Evolutionary conservation across 176 grass and related monocot species (phyloP).

Genomic region (Themeda triandra): DNA sequence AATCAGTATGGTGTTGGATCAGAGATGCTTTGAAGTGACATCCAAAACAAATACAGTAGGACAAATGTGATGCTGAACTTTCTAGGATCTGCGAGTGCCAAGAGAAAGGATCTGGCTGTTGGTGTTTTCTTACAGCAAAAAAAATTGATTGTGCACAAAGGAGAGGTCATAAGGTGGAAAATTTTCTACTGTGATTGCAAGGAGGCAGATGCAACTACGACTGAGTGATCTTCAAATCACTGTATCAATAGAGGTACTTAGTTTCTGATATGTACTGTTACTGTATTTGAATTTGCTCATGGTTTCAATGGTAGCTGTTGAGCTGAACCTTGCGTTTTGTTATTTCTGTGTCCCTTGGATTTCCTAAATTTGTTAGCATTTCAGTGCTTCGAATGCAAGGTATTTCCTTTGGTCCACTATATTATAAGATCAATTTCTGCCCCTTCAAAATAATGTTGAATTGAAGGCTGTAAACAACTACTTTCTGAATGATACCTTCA

Average conservation of each 20-base stretch:
- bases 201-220: neutral
- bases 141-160: neutral
- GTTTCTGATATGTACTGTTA: constrained; percentile 3
- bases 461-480: neutral
- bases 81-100: neutral
- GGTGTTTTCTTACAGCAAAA: neutral
- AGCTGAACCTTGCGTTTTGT: neutral
- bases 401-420: neutral
- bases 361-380: neutral
- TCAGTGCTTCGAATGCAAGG: neutral
- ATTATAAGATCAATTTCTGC: neutral
- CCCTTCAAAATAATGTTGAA: neutral
- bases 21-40: neutral
- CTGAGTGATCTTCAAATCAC: neutral
- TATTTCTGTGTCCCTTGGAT: neutral
- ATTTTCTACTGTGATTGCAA: neutral
- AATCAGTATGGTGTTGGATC: neutral
- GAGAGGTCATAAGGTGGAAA: neutral
- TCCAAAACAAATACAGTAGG: neutral
- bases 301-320: neutral
- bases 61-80: neutral
- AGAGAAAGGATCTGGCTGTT: neutral
- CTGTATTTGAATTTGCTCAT: neutral
- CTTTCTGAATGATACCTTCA: constrained; percentile 55
- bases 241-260: neutral